Conservation (phyloP, 2,329 filamentous ascomycete genomes). For the Diaporthe sp. region DNA sequence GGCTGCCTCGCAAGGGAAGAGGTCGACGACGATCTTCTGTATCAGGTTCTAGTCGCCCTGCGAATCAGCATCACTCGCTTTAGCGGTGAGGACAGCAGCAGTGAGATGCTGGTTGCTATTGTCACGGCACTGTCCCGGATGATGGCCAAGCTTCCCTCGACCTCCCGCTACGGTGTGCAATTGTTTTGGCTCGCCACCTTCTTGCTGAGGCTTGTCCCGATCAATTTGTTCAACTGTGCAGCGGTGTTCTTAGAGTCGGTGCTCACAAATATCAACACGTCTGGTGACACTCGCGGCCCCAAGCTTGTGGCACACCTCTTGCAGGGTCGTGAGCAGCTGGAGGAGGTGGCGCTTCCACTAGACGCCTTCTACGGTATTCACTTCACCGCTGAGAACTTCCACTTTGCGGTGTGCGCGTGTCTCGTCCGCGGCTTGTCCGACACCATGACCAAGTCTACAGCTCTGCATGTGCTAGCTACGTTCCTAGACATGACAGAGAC, state of each 20-base stretch:
- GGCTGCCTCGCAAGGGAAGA: slow-evolving; percentile 78
- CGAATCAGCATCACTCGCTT: slow-evolving; percentile 75
- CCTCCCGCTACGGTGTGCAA: slow-evolving; percentile 76
- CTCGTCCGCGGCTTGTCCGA: slow-evolving; percentile 75
- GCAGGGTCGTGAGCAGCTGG: slow-evolving; percentile 70
- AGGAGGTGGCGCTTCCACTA: slow-evolving; percentile 71
- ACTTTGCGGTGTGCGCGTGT: slow-evolving; percentile 75
- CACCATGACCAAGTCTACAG: slow-evolving; percentile 68
- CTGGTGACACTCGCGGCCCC: slow-evolving; percentile 69
- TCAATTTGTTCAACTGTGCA: slow-evolving; percentile 74
- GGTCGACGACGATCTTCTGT: slow-evolving; percentile 78
- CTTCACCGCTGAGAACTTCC: slow-evolving; percentile 74
- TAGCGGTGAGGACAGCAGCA: slow-evolving; percentile 69
- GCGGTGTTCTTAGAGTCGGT: slow-evolving; percentile 75
- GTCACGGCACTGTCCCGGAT: slow-evolving; percentile 77
- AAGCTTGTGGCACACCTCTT: slow-evolving; percentile 72
- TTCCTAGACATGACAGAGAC: slow-evolving; percentile 68
- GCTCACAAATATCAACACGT: slow-evolving; percentile 72
- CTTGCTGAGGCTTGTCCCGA: slow-evolving; percentile 73
- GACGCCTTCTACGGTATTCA: slow-evolving; percentile 76
- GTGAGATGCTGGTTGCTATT: slow-evolving; percentile 77
- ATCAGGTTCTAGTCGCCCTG: slow-evolving; percentile 77
- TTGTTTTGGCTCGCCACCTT: slow-evolving; percentile 79
- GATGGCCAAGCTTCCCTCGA: slow-evolving; percentile 76
- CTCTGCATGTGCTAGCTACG: slow-evolving; percentile 71